Percentiles rank a stretch among this genome's conserved stretches.
phyloP scores from a whole-genome alignment of 1,139 yeast genomes.

The Kurtzmaniella quercitrusa region DNA sequence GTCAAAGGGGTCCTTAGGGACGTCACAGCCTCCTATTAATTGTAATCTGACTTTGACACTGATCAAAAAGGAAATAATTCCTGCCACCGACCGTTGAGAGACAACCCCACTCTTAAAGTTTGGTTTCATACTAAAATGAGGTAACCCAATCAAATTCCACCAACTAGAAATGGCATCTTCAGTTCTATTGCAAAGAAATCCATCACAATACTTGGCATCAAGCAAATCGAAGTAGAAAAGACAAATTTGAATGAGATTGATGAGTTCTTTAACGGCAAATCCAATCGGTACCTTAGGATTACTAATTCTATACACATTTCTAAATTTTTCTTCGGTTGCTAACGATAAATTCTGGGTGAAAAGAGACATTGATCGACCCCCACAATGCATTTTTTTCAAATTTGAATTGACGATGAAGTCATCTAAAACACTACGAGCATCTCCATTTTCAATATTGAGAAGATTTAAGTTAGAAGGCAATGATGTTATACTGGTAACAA shows the following conservation, averaged over 20 bases:
- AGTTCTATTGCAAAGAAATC: conserved; percentile 74
- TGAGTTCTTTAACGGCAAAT: conserved; percentile 73
- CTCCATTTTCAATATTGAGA: conserved; percentile 67
- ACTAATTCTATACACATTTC: conserved; percentile 62
- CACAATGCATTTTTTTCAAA: conserved; percentile 72
- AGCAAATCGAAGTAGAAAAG: conserved; percentile 74
- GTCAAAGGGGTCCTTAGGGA: conserved; percentile 86
- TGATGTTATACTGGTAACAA: conserved; percentile 76
- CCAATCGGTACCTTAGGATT: conserved; percentile 45
- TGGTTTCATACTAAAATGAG: conserved; percentile 51
- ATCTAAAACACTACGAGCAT: conserved; percentile 47
- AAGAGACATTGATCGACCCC: conserved; percentile 76
- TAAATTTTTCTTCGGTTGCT: conserved; percentile 78
- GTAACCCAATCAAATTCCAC: conserved; percentile 78
- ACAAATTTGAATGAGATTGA: conserved; percentile 69
- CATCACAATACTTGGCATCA: conserved; percentile 72
- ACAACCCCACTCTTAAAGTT: conserved; percentile 46
- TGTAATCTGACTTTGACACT: conserved; percentile 63
- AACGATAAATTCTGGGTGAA: conserved; percentile 62
- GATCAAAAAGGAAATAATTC: conserved; percentile 58
- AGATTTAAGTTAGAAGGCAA: conserved; percentile 73
- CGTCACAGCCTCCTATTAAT: conserved; percentile 68
- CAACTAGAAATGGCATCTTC: conserved; percentile 67
- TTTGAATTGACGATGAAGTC: conserved; percentile 70
- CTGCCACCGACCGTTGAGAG: conserved; percentile 64